Evolutionary conservation across 2,329 filamentous ascomycete species (phyloP).

Genomic region (Thielaviopsis punctulata): DNA sequence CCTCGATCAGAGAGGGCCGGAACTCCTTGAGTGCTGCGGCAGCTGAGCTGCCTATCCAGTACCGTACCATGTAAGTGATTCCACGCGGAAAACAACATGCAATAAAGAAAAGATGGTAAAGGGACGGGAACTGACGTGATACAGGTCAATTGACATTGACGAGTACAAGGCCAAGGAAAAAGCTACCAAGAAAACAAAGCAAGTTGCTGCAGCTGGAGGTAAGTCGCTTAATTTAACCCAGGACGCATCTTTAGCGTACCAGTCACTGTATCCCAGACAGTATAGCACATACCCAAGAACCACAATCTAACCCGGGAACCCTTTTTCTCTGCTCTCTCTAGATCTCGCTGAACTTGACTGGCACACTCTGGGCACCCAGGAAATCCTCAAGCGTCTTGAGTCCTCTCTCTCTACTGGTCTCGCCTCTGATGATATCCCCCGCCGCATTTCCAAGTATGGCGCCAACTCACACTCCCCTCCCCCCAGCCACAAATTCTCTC

Average conservation of each 20-base stretch:
- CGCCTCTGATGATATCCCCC: slow-evolving; percentile 36
- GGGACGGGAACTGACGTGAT: not conserved
- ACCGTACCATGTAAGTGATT: slow-evolving; percentile 31
- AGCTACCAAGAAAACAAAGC: slow-evolving; percentile 13
- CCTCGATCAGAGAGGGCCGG: slow-evolving; percentile 7
- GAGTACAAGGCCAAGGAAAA: slow-evolving; percentile 32
- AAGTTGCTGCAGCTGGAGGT: not conserved
- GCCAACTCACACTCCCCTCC: slow-evolving; percentile 50
- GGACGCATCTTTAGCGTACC: not conserved
- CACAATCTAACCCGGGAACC: not conserved
- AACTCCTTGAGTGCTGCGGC: slow-evolving; percentile 9
- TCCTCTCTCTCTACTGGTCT: slow-evolving; percentile 41
- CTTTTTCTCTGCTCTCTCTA: slow-evolving; percentile 15
- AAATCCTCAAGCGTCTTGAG: slow-evolving; percentile 41
- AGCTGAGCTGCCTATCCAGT: slow-evolving; percentile 31
- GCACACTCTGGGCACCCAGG: slow-evolving; percentile 42
- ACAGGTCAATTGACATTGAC: slow-evolving; percentile 36
- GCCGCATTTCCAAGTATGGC: slow-evolving; percentile 42
- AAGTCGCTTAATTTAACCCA: slow-evolving; percentile 12
- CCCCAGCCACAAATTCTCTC: slow-evolving; percentile 40
- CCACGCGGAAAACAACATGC: not conserved
- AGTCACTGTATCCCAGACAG: not conserved
- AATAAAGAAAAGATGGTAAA: not conserved
- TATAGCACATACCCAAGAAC: not conserved
- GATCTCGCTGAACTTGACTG: slow-evolving; percentile 49